A percentile compares a stretch with the other conserved stretches of the same genome.
These are phyloP conservation scores for Tolypocladium guangdongense DNA, from an alignment of 2,329 filamentous ascomycete species.

Conservation along the genomic window DNA sequence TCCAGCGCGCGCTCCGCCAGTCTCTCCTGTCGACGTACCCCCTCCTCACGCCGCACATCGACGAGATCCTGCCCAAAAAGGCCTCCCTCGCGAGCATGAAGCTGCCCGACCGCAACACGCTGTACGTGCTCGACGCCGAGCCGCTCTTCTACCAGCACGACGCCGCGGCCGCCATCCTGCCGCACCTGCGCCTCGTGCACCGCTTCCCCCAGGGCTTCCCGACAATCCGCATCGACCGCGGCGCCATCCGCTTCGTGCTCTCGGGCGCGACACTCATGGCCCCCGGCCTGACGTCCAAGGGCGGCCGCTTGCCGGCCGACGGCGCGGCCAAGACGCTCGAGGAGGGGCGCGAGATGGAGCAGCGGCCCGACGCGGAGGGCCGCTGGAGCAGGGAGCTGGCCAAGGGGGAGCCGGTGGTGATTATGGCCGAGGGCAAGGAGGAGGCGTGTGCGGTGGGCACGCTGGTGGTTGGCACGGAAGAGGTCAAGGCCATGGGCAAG, in stretches of 20 bases:
- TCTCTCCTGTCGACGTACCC: constrained; percentile 80
- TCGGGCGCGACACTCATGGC: constrained; percentile 93
- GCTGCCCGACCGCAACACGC: constrained; percentile 78
- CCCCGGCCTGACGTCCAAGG: constrained; percentile 75
- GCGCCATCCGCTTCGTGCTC: constrained; percentile 93
- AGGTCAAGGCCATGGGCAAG: constrained; percentile 91
- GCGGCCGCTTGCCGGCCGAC: constrained; percentile 63
- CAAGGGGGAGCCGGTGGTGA: constrained; percentile 74
- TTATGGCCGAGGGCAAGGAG: constrained; percentile 88
- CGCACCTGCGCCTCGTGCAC: constrained; percentile 83
- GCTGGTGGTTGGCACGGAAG: constrained; percentile 73
- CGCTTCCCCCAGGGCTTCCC: constrained; percentile 78
- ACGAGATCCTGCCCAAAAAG: constrained; percentile 93
- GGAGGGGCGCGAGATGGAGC: constrained; percentile 32
- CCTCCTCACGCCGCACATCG: constrained; percentile 74
- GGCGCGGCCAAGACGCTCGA: constrained; percentile 19
- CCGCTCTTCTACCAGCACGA: constrained; percentile 89
- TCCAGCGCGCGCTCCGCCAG: constrained; percentile 75
- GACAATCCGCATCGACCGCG: constrained; percentile 81
- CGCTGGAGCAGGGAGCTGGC: constrained; percentile 57
- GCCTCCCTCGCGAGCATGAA: constrained; percentile 83
- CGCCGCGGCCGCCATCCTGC: constrained; percentile 63
- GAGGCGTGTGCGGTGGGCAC: constrained; percentile 82
- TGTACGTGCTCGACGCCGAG: constrained; percentile 69
- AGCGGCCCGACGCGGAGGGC: constrained; percentile 35